Conservation (phyloP, 345 rosid species). For the Gossypium ekmanianum region DNA sequence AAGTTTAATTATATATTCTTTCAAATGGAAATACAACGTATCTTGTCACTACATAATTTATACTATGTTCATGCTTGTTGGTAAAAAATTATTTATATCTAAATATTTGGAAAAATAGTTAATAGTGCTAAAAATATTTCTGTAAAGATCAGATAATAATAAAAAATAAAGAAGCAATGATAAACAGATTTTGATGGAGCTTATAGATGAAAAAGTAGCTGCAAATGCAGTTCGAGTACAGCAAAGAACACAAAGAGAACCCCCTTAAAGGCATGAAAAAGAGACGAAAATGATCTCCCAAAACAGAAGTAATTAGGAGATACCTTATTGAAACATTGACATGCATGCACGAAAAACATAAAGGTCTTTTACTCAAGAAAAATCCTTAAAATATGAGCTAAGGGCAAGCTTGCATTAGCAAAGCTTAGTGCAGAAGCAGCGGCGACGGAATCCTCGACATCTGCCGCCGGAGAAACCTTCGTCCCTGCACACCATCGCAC, state of each 20-base stretch:
- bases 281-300: not conserved
- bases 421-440: slow-evolving; percentile 31
- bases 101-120: no score
- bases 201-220: not conserved
- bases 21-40: no score
- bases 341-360: not conserved
- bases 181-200: not conserved
- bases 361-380: not conserved
- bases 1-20: no score
- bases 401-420: slow-evolving; percentile 7
- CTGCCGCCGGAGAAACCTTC: slow-evolving; percentile 35
- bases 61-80: no score
- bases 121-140: no score
- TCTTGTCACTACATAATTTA: no score
- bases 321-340: not conserved
- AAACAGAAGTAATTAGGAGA: not conserved
- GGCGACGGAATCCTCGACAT: slow-evolving; percentile 33
- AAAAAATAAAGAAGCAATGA: not conserved
- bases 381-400: not conserved
- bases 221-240: slow-evolving; percentile 3
- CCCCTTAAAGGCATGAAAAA: not conserved
- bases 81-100: no score
- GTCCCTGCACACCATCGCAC: slow-evolving; percentile 32
- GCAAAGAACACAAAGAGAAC: not conserved
- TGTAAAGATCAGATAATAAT: no score